Conservation (phyloP, 371 early-diverging fungal genomes). For the Smittium culicis region DNA sequence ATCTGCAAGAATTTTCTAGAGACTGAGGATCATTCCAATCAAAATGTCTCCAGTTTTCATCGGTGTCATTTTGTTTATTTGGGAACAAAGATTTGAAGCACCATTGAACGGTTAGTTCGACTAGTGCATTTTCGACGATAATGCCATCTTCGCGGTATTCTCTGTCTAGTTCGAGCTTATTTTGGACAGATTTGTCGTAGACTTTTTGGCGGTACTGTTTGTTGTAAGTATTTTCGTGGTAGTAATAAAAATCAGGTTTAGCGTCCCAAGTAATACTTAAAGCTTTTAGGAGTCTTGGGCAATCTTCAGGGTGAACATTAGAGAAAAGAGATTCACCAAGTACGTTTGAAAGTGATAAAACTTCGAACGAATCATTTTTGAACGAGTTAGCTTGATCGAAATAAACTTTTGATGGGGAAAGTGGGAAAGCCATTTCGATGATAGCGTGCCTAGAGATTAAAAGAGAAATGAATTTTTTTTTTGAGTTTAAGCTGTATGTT, state of each 20-base stretch:
- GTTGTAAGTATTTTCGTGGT: slow-evolving; percentile 24
- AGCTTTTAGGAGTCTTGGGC: slow-evolving; percentile 26
- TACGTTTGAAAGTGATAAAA: slow-evolving; percentile 20
- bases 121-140: slow-evolving; percentile 26
- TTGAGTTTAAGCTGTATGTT: slow-evolving; percentile 12
- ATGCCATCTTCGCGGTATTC: slow-evolving; percentile 22
- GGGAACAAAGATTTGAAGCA: slow-evolving; percentile 17
- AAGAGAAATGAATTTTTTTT: slow-evolving; percentile 23
- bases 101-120: slow-evolving; percentile 28
- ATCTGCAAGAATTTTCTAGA: slow-evolving; percentile 21
- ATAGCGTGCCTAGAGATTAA: slow-evolving; percentile 31
- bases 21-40: slow-evolving; percentile 26
- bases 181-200: not conserved
- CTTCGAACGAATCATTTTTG: slow-evolving; percentile 12
- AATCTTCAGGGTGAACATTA: slow-evolving; percentile 31
- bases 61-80: slow-evolving; percentile 1
- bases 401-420: slow-evolving; percentile 17
- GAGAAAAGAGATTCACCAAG: slow-evolving; percentile 29
- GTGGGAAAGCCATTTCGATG: slow-evolving; percentile 31
- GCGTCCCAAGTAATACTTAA: slow-evolving; percentile 31
- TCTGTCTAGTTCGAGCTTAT: slow-evolving; percentile 10
- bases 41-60: slow-evolving; percentile 7
- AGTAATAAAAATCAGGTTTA: slow-evolving; percentile 30
- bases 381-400: slow-evolving; percentile 4
- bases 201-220: slow-evolving; percentile 21